Evolutionary conservation across 2,329 filamentous ascomycete genomes (phyloP).

Genomic region (Catunica adiposa): DNA sequence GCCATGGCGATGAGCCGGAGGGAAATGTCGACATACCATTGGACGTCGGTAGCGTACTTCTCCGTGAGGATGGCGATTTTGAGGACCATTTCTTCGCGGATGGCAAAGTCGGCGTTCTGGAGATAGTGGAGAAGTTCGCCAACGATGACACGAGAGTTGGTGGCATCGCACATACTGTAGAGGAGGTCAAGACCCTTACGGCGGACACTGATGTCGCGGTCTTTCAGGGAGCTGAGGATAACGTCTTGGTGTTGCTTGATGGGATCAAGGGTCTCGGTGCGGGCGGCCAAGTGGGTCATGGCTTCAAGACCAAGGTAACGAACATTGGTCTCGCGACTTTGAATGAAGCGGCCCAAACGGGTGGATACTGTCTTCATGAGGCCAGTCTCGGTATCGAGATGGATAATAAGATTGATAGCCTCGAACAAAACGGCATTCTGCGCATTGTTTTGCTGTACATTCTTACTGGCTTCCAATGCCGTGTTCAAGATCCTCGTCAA

Average conservation of each 20-base stretch:
- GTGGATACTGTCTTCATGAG: constrained; percentile 93
- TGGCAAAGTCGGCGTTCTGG: constrained; percentile 92
- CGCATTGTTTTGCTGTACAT: constrained; percentile 97
- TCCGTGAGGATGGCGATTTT: constrained; percentile 98
- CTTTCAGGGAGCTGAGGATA: constrained; percentile 83
- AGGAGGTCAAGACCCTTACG: constrained; percentile 88
- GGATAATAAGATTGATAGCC: constrained; percentile 95
- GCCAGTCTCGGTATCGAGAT: constrained; percentile 84
- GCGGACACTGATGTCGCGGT: constrained; percentile 91
- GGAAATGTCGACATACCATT: constrained; percentile 99
- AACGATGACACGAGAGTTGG: constrained; percentile 88
- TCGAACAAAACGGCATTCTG: constrained; percentile 97
- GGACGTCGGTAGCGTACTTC: constrained; percentile 94
- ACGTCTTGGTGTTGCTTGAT: constrained; percentile 98
- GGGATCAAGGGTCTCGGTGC: constrained; percentile 83
- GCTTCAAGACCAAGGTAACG: constrained; percentile 90
- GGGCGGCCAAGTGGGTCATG: constrained; percentile 92
- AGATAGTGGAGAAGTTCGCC: constrained; percentile 86
- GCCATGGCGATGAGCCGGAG: constrained; percentile 88
- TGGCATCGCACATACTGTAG: constrained; percentile 98
- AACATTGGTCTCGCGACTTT: constrained; percentile 92
- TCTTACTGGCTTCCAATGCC: constrained; percentile 88
- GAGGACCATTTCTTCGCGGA: constrained; percentile 96
- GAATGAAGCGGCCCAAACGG: constrained; percentile 84
- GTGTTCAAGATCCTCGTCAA: constrained; percentile 80